A percentile compares a stretch with the other conserved stretches of the same genome.
Evolutionary conservation across 371 early-diverging fungal species (phyloP).

Genomic region (Globomyces sp.): DNA sequence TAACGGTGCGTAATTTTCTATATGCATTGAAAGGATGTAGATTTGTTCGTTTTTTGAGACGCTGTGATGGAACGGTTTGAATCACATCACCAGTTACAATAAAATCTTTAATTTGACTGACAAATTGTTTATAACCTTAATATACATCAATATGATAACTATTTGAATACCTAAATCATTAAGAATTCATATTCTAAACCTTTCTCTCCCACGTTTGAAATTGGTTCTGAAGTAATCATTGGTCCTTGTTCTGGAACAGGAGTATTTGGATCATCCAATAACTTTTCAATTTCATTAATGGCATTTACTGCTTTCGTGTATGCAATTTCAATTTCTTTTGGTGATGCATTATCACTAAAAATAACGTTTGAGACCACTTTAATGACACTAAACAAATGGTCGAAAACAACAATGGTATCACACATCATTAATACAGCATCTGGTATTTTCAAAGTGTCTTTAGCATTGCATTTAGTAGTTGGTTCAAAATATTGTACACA

Average conservation of each 20-base stretch:
- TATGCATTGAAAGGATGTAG: conserved; percentile 97
- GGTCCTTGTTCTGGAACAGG: conserved; percentile 64
- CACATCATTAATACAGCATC: conserved; percentile 91
- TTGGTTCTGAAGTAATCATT: conserved; percentile 52
- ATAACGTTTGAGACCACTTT: conserved; percentile 89
- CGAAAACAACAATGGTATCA: conserved; percentile 91
- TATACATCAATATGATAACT: neutral
- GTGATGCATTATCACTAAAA: conserved; percentile 54
- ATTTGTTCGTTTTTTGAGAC: conserved; percentile 78
- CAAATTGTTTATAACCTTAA: conserved; percentile 83
- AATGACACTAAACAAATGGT: conserved; percentile 86
- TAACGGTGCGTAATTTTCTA: conserved; percentile 88
- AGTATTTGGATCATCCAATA: conserved; percentile 20
- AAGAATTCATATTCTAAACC: too few species aligned
- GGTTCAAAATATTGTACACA: conserved; percentile 97
- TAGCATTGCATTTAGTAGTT: conserved; percentile 55
- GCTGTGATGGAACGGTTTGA: conserved; percentile 94
- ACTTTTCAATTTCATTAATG: conserved; percentile 21
- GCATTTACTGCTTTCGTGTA: conserved; percentile 58
- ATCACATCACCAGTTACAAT: conserved; percentile 95
- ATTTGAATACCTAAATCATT: neutral
- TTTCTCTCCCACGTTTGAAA: conserved; percentile 81
- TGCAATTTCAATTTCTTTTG: conserved; percentile 56
- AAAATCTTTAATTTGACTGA: conserved; percentile 80
- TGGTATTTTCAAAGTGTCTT: conserved; percentile 85